A percentile compares a stretch with the other conserved stretches of the same genome.
These are phyloP conservation scores for Ceratocystis cubensis DNA, from an alignment of 2,329 filamentous ascomycete species.

Conservation along the genomic window DNA sequence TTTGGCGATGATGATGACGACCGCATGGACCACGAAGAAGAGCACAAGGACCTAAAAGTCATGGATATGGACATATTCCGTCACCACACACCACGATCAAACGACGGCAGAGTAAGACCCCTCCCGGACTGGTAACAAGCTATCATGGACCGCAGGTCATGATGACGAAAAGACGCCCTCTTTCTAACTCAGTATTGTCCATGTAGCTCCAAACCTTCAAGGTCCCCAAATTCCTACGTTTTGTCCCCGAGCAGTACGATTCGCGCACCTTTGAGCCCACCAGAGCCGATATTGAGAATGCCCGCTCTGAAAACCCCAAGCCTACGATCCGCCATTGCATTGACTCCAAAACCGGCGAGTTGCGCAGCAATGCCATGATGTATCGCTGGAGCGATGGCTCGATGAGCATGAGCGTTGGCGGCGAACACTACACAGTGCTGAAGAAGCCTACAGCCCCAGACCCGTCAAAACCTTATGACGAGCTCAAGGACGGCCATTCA, in stretches of 20 bases:
- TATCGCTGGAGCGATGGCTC: constrained; percentile 72
- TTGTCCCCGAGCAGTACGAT: constrained; percentile 56
- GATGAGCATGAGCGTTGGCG: constrained; percentile 60
- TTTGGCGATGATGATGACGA: constrained; percentile 18
- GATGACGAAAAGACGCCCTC: neutral
- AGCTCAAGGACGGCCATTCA: constrained; percentile 59
- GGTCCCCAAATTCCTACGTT: constrained; percentile 58
- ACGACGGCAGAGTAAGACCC: constrained; percentile 53
- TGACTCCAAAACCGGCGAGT: constrained; percentile 49
- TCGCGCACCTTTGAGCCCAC: constrained; percentile 52
- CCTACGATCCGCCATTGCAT: constrained; percentile 58
- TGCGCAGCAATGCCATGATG: constrained; percentile 64
- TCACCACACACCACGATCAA: constrained; percentile 57
- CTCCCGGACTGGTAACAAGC: neutral
- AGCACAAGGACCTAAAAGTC: constrained; percentile 41
- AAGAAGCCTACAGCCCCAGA: constrained; percentile 56
- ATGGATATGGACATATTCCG: constrained; percentile 54
- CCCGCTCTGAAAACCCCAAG: constrained; percentile 43
- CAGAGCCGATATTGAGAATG: constrained; percentile 42
- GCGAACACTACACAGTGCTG: constrained; percentile 62
- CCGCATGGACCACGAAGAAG: constrained; percentile 22
- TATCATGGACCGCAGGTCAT: too few species aligned
- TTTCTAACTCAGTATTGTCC: constrained; percentile 3
- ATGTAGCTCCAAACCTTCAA: constrained; percentile 22
- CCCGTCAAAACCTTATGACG: constrained; percentile 47